These are phyloP conservation scores for Sphagnum contortum DNA, from an alignment of 225 moss, liverwort and hornwort species.

Conservation along the genomic window DNA sequence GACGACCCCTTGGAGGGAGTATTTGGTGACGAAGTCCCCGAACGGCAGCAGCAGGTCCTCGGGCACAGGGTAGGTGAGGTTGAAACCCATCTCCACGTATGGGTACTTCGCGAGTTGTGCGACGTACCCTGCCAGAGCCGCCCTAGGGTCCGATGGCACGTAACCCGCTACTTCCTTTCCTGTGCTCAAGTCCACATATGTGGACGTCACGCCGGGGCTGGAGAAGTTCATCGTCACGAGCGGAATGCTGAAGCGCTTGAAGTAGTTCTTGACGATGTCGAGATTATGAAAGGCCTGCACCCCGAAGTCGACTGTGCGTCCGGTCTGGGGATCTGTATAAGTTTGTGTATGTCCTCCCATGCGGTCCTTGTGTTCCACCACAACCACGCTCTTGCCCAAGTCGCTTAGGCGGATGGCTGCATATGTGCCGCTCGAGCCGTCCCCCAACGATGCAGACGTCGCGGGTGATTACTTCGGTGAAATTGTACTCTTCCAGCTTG, in stretches of 20 bases:
- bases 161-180: background rate
- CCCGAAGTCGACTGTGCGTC: slow-evolving; percentile 1
- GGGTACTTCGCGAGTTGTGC: slow-evolving; percentile 4
- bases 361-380: slow-evolving; percentile 2
- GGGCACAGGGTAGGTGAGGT: slow-evolving; percentile 7
- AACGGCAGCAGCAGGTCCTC: slow-evolving; percentile 11
- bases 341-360: slow-evolving; percentile 11
- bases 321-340: slow-evolving; percentile 10
- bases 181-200: slow-evolving; percentile 9
- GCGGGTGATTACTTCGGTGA: slow-evolving; percentile 1
- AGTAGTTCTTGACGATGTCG: slow-evolving; percentile 6
- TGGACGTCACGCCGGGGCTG: background rate
- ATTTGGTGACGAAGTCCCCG: slow-evolving; percentile 9
- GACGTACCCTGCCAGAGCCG: background rate
- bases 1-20: background rate
- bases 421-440: slow-evolving; percentile 8
- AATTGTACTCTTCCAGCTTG: background rate
- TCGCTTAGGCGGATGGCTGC: slow-evolving; percentile 3
- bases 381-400: slow-evolving; percentile 8
- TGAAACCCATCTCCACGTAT: background rate
- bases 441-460: slow-evolving; percentile 9
- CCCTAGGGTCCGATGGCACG: background rate
- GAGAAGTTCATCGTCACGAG: background rate
- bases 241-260: slow-evolving; percentile 6
- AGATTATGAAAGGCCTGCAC: slow-evolving; percentile 1